A percentile compares a stretch with the other conserved stretches of the same genome.
Evolutionary conservation across 2,329 filamentous ascomycete species (phyloP).

Genomic region (Penicillium carneum): DNA sequence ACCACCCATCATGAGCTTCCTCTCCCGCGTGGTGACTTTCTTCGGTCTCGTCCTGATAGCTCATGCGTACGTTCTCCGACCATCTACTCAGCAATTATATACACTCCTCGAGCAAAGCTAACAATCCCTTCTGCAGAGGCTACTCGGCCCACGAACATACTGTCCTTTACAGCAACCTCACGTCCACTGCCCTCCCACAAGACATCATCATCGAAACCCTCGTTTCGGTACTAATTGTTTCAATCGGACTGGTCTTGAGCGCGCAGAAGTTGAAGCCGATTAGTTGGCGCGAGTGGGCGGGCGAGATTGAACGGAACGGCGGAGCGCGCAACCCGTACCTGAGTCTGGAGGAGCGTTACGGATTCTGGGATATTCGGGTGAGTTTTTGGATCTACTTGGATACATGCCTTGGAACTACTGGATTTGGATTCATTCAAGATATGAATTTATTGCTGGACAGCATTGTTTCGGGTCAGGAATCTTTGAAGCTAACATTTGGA

Average conservation of each 20-base stretch:
- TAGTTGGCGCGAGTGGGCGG: conserved; percentile 79
- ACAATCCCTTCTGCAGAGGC: conserved; percentile 65
- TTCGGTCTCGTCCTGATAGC: conserved; percentile 79
- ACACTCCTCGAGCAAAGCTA: not conserved
- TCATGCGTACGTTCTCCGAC: conserved; percentile 74
- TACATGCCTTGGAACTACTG: not conserved
- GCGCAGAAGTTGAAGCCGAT: conserved; percentile 84
- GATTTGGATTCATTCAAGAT: not conserved
- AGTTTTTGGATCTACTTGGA: conserved; percentile 39
- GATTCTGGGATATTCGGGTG: conserved; percentile 87
- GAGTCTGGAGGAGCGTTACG: conserved; percentile 77
- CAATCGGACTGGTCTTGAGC: conserved; percentile 78
- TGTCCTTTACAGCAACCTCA: conserved; percentile 67
- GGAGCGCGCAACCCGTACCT: conserved; percentile 80
- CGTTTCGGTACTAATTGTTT: conserved; percentile 78
- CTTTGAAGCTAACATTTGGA: conserved; percentile 24
- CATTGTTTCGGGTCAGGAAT: not conserved
- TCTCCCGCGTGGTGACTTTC: conserved; percentile 73
- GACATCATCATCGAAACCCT: conserved; percentile 91
- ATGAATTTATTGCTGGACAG: not conserved
- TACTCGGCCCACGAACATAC: conserved; percentile 96
- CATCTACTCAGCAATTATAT: not conserved
- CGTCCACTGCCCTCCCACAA: conserved; percentile 69
- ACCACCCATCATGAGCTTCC: conserved; percentile 67
- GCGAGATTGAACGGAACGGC: conserved; percentile 72